Evolutionary conservation across 2,329 filamentous ascomycete species (phyloP), one percentile per base, ranked within the genome.

Genomic region (Colletotrichum sp.): DNA sequence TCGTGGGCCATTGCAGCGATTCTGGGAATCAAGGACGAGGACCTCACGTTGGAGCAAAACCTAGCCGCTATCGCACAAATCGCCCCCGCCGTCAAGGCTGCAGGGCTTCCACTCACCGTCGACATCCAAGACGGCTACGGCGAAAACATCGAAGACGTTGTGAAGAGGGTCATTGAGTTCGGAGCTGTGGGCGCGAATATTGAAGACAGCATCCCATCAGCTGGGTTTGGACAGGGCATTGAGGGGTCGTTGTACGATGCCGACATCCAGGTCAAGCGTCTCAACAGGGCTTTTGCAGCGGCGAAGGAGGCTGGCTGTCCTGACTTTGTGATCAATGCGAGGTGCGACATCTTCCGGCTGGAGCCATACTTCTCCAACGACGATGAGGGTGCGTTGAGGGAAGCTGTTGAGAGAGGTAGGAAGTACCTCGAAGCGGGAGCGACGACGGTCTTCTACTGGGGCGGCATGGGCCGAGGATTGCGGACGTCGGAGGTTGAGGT

Each of bases 51-150:
- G 16, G 83, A 88, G 5, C 84, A 87, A 44, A 92, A 92, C 77
- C 82, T 93, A 39, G 81, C 84, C 2, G 87, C 87, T 13, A 84
- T 90, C 44, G 78, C 81, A 6, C 82, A 82, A 13, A 86, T 93
- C 72, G 87, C 87, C 0, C 81, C 84, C 3, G 81, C 89, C 6
- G 86, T 86, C 15, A 80, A 80, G 13, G 79, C 83, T 15, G 82
- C 85, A 49, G 82, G 84, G 8, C 83, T 90, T 3, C 90, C 90
- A 0, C 81, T 93, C 1, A 90, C 88, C 0, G 89, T 89, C 7
- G 92, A 93, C 79, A 80, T 93, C 4, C 91, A 93, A 81, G 91
- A 93, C 78, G 92, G 91, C 0, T 93, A 92, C 77, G 88, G 88
- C 3, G 82, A 86, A 4, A 79, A 80, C 24, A 85, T 91, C 3